A percentile compares a stretch with the other conserved stretches of the same genome.
These are phyloP conservation scores for Lojkania enalia DNA, from an alignment of 2,329 filamentous ascomycete genomes.

Conservation along the genomic window DNA sequence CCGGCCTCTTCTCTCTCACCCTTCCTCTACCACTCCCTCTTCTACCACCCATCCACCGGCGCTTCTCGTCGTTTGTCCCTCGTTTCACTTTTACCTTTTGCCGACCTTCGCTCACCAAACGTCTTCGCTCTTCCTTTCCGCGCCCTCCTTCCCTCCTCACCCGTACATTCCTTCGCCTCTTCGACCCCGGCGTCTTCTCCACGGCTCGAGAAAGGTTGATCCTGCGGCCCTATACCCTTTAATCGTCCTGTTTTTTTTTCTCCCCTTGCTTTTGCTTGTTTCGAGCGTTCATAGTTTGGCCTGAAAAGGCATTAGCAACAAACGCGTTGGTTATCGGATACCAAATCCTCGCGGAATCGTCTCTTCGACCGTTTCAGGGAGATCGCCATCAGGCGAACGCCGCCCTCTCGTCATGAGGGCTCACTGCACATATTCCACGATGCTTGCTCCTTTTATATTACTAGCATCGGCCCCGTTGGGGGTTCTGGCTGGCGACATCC, in stretches of 20 bases:
- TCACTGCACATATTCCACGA: conserved; percentile 40
- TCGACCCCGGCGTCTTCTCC: conserved; percentile 11
- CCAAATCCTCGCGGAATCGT: conserved; percentile 17
- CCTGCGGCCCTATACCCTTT: conserved; percentile 38
- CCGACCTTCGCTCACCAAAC: conserved; percentile 9
- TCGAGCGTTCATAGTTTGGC: conserved; percentile 5
- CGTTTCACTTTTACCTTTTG: conserved; percentile 37
- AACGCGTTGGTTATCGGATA: conserved; percentile 7
- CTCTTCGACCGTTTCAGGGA: conserved; percentile 9
- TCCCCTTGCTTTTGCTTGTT: conserved; percentile 13
- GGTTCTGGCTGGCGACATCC: conserved; percentile 68
- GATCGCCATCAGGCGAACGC: conserved; percentile 36
- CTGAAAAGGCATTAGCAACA: conserved; percentile 1
- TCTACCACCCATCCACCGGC: conserved; percentile 24
- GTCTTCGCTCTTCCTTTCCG: conserved; percentile 16
- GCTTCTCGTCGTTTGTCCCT: conserved; percentile 32
- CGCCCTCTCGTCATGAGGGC: conserved; percentile 34
- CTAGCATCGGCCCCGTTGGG: conserved; percentile 46
- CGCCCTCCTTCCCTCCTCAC: conserved; percentile 18
- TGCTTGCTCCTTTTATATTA: conserved; percentile 45
- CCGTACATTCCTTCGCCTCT: background rate
- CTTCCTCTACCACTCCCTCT: conserved; percentile 17
- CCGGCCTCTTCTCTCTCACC: conserved; percentile 26
- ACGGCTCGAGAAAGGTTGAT: conserved; percentile 42
- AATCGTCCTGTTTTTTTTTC: conserved; percentile 25